A percentile compares a stretch with the other conserved stretches of the same genome.
Evolutionary conservation across 805 yeast species (phyloP).

Genomic region (Dipodascus geniculatus): DNA sequence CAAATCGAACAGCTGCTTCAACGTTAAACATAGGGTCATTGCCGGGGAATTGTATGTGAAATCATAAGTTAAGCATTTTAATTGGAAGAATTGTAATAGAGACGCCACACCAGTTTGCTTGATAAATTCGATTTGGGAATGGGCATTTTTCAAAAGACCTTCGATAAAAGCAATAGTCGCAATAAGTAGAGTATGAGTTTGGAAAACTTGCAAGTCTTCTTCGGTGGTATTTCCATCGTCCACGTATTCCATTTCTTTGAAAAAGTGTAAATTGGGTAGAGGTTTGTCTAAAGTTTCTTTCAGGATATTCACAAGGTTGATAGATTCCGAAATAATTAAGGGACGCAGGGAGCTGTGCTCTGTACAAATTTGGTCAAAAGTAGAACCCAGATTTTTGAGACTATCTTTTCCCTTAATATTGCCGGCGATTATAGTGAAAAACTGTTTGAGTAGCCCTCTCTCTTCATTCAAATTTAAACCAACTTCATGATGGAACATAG

Average conservation of each 20-base stretch:
- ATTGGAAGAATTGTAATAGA: conserved; percentile 15
- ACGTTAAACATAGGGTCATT: conserved; percentile 10
- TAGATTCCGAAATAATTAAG: conserved; percentile 38
- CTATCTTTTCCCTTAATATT: conserved; percentile 42
- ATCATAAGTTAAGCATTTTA: conserved; percentile 22
- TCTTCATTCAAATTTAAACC: conserved; percentile 50
- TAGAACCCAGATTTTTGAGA: conserved; percentile 45
- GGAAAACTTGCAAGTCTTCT: background rate
- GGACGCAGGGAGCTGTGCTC: conserved; percentile 71
- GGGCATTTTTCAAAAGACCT: conserved; percentile 20
- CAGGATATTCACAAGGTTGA: conserved; percentile 9
- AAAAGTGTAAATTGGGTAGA: background rate
- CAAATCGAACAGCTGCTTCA: conserved; percentile 15
- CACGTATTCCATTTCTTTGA: conserved; percentile 2
- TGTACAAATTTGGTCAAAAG: conserved; percentile 70
- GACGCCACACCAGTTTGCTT: conserved; percentile 16
- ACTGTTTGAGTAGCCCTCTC: conserved; percentile 29
- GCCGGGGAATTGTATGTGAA: conserved; percentile 19
- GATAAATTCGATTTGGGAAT: conserved; percentile 20
- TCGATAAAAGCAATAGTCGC: conserved; percentile 18
- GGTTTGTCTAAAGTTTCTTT: conserved; percentile 24
- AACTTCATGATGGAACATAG: conserved; percentile 63
- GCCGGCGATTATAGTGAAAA: conserved; percentile 39
- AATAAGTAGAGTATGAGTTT: conserved; percentile 1
- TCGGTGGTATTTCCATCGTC: background rate